Conservation (phyloP, 2,329 filamentous ascomycete species). For the Aureobasidium sp. region DNA sequence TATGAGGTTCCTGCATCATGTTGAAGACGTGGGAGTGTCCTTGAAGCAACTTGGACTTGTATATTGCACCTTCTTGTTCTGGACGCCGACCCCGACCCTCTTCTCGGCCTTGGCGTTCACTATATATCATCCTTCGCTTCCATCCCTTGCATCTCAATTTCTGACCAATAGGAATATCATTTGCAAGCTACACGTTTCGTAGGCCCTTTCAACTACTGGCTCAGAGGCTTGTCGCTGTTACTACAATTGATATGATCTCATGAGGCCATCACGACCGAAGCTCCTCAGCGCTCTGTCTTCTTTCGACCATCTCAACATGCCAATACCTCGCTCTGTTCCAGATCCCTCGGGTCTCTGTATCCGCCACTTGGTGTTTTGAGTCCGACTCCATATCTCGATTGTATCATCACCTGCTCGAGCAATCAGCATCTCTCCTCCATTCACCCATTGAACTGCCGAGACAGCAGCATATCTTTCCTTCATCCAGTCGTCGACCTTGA, state of each 20-base stretch:
- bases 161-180: neutral
- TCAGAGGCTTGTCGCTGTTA: neutral
- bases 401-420: neutral
- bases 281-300: neutral
- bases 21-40: neutral
- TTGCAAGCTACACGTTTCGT: neutral
- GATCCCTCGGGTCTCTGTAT: neutral
- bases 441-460: neutral
- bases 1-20: neutral
- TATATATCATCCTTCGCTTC: neutral
- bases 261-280: neutral
- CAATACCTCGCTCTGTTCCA: neutral
- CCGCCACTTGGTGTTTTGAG: neutral
- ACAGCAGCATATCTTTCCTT: neutral
- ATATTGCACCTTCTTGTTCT: conserved; percentile 5
- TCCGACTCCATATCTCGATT: neutral
- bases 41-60: too few species aligned
- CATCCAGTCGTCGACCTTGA: neutral
- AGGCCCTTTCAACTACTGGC: neutral
- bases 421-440: neutral
- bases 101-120: neutral
- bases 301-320: neutral
- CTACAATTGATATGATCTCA: neutral
- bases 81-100: neutral
- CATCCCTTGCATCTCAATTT: neutral